Conservation (phyloP, 139 green algal species). For the Choricystis sp. region DNA sequence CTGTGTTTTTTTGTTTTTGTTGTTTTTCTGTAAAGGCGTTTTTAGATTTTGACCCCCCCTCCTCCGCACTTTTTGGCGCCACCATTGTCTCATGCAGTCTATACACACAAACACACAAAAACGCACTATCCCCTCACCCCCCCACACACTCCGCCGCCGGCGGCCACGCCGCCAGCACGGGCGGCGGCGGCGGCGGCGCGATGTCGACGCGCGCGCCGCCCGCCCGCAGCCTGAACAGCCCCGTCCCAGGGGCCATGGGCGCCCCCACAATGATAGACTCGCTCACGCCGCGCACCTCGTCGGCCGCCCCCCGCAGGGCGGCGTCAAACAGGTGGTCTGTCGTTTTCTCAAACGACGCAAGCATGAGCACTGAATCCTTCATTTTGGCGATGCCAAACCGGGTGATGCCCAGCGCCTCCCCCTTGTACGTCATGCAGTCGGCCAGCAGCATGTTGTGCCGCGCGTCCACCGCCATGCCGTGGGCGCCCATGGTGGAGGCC, state of each 20-base stretch:
- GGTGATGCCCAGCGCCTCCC: constrained; percentile 96
- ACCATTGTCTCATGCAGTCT: no score
- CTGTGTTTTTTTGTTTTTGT: background rate
- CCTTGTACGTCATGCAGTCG: constrained; percentile 98
- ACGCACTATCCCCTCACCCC: background rate
- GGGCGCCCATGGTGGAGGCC: constrained; percentile 68
- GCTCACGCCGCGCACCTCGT: constrained; percentile 49
- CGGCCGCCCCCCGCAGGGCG: constrained; percentile 56
- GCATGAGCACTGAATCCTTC: constrained; percentile 98
- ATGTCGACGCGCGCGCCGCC: background rate
- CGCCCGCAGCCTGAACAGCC: constrained; percentile 60
- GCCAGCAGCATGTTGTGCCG: constrained; percentile 94
- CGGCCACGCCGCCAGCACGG: background rate
- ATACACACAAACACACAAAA: no score
- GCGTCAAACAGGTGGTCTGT: constrained; percentile 97
- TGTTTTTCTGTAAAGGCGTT: background rate
- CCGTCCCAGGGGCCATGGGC: constrained; percentile 91
- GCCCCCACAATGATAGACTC: constrained; percentile 99
- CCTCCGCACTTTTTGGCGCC: no score
- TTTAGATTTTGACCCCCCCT: no score
- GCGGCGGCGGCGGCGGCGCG: no score
- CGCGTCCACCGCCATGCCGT: constrained; percentile 92
- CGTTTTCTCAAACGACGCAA: constrained; percentile 97
- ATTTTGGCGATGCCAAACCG: constrained; percentile 98
- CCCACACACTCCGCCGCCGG: background rate